A percentile compares a stretch with the other conserved stretches of the same genome.
Conservation (phyloP, 768 basidiomycete species). For the Filobasidium floriforme region DNA sequence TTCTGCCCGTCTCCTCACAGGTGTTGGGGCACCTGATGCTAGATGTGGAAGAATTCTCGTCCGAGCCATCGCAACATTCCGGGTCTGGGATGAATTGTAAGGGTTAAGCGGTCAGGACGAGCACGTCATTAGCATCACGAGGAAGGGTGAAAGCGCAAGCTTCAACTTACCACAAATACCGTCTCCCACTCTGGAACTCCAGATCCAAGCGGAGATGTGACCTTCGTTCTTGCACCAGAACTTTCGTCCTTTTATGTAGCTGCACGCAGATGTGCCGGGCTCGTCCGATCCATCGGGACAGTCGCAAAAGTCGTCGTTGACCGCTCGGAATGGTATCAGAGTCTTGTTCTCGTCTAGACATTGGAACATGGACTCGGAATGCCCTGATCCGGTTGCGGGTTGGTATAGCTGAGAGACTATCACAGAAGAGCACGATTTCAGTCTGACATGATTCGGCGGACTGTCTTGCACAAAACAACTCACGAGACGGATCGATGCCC, state of each 20-base stretch:
- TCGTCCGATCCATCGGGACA: constrained; percentile 93
- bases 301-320: constrained; percentile 94
- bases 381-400: not conserved
- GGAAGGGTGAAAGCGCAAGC: no score
- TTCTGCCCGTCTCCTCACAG: constrained; percentile 69
- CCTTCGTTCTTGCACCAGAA: constrained; percentile 86
- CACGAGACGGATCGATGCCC: no score
- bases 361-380: not conserved
- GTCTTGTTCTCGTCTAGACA: constrained; percentile 74
- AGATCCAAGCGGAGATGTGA: constrained; percentile 71
- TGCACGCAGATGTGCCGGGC: constrained; percentile 55
- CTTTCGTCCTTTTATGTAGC: constrained; percentile 41
- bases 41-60: constrained; percentile 61
- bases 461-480: no score
- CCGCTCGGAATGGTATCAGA: constrained; percentile 62
- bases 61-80: constrained; percentile 92
- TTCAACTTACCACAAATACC: constrained; percentile 76
- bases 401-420: not conserved
- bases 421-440: no score
- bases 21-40: constrained; percentile 59
- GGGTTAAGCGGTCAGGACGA: not conserved
- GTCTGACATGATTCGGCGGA: no score
- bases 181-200: constrained; percentile 77
- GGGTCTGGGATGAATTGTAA: constrained; percentile 54
- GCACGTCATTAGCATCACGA: no score